phyloP scores from a whole-genome alignment of 2,329 filamentous ascomycete genomes.

The Mycosphaerella sp. region DNA sequence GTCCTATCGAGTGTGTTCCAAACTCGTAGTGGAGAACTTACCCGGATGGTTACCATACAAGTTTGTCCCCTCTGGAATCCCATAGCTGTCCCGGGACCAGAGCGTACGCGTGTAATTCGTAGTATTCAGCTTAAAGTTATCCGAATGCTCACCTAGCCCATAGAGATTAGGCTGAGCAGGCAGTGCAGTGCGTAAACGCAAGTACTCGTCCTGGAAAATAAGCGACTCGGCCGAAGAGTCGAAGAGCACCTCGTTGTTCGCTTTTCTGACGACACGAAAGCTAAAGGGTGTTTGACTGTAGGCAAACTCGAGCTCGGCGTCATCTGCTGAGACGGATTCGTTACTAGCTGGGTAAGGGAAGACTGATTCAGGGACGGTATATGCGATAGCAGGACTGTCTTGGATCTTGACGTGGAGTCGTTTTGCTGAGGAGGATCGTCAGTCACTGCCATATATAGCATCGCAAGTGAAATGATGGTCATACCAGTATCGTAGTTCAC shows the following conservation, averaged over 20 bases:
- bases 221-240: slow-evolving; percentile 28
- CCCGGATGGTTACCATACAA: slow-evolving; percentile 62
- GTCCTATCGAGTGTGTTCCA: no score
- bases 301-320: slow-evolving; percentile 26
- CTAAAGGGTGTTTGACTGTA: slow-evolving; percentile 29
- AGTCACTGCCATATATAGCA: slow-evolving; percentile 4
- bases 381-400: slow-evolving; percentile 61
- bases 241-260: slow-evolving; percentile 29
- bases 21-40: no score
- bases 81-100: slow-evolving; percentile 62
- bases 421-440: slow-evolving; percentile 1
- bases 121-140: slow-evolving; percentile 51
- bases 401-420: slow-evolving; percentile 62
- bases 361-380: slow-evolving; percentile 65
- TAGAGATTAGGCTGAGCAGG: slow-evolving; percentile 66
- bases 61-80: slow-evolving; percentile 56
- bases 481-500: slow-evolving; percentile 30
- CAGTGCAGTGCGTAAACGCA: slow-evolving; percentile 65
- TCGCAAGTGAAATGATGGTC: not conserved
- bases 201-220: slow-evolving; percentile 32
- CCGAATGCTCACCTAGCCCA: slow-evolving; percentile 70
- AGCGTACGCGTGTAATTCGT: slow-evolving; percentile 64
- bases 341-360: slow-evolving; percentile 53
- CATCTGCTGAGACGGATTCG: slow-evolving; percentile 22
- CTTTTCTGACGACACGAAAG: slow-evolving; percentile 26